Base-by-base conservation (phyloP, 116 monocot genomes). In the Dioscorea cayenensis region DNA sequence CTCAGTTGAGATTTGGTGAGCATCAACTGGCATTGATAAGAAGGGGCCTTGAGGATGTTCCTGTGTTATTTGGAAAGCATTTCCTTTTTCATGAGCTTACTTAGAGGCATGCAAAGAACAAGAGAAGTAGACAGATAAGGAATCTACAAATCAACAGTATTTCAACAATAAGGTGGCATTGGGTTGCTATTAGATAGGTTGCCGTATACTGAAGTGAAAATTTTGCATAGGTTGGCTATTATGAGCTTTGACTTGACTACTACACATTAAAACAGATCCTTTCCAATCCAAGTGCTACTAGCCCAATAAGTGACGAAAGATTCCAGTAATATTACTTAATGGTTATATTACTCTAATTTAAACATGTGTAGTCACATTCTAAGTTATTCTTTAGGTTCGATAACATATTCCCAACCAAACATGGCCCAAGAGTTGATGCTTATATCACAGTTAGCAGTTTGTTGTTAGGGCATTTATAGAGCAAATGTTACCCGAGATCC, bases 381-480 rank as follows among this genome's bases (percentile, higher is more conserved):
- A 38, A 38, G 9, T 38, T 38, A 38, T 38, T 38, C 38, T 9
- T 6, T 38, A 6, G 9, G 38, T 38, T 38, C 7, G 38, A 38
- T 38, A 38, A 38, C 38, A 6, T 38, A 9, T 9, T 38, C 38
- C 38, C 38, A 38, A 38, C 7, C 38, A 38, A 6, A 38, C 38
- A 38, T 38, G 38, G 38, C 18, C 52, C 16, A 14, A 52, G 52
- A 52, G 52, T 52, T 52, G 52, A 14, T 13, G 16, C 18, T 10
- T 14, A 16, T 16, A 52, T 18, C 18, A 23, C 59, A 1, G 43
- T 25, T 60, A 59, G 12, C 21, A n/a, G 23, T 65, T 28, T 43
- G 66, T 29, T 64, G 60, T 50, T 21, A 65, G 60, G 69, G 49
- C 36, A 69, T 68, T 64, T 32, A 62, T 22, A 63, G 59, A 61